Conservation (phyloP, 225 moss, liverwort and hornwort genomes). For the Bryum argenteum region DNA sequence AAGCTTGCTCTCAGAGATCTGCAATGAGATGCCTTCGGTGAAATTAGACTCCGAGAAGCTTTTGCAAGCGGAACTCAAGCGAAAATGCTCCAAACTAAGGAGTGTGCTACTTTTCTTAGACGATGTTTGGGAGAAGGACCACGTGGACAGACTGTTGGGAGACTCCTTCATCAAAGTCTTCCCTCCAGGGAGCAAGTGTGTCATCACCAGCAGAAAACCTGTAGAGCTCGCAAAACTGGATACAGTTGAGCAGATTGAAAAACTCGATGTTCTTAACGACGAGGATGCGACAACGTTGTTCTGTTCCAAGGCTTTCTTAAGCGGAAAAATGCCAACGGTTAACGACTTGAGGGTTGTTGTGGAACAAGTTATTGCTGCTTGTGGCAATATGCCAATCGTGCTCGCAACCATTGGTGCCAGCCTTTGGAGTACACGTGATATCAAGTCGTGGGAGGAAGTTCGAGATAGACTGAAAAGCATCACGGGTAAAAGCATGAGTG, state of each 20-base stretch:
- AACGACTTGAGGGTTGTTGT: slow-evolving; percentile 17
- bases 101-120: slow-evolving; percentile 41
- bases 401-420: slow-evolving; percentile 46
- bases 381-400: slow-evolving; percentile 43
- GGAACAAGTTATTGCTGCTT: slow-evolving; percentile 36
- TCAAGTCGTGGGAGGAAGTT: slow-evolving; percentile 41
- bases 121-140: slow-evolving; percentile 48
- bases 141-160: slow-evolving; percentile 46
- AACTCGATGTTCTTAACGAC: slow-evolving; percentile 33
- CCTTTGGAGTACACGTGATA: slow-evolving; percentile 32
- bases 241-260: slow-evolving; percentile 10
- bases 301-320: slow-evolving; percentile 38
- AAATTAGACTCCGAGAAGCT: slow-evolving; percentile 26
- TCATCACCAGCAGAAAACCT: slow-evolving; percentile 45
- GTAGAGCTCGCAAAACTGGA: slow-evolving; percentile 38
- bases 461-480: slow-evolving; percentile 30
- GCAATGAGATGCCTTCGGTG: slow-evolving; percentile 41
- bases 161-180: slow-evolving; percentile 32
- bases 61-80: slow-evolving; percentile 30
- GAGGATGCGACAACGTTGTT: slow-evolving; percentile 36
- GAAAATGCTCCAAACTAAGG: slow-evolving; percentile 20
- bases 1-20: slow-evolving; percentile 36
- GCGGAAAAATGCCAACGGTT: slow-evolving; percentile 12
- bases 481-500: neutral
- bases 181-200: slow-evolving; percentile 46